These are phyloP conservation scores for Cladosporium cucumerinum DNA, from an alignment of 2,329 filamentous ascomycete species.

Conservation along the genomic window DNA sequence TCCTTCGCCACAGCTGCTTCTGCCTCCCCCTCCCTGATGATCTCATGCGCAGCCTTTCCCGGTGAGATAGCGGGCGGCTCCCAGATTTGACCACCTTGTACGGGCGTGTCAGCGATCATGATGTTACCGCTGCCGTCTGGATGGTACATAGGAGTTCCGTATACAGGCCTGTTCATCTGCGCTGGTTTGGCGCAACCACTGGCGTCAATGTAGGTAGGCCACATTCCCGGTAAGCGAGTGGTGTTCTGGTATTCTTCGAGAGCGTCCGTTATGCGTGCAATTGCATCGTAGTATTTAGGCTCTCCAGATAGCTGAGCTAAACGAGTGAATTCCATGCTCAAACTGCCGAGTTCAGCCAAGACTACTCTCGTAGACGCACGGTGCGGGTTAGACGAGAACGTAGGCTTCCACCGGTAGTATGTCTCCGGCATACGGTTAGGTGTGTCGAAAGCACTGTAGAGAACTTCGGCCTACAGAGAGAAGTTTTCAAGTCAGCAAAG, in stretches of 20 bases:
- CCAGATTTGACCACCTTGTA: conserved; percentile 2
- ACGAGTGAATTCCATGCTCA: conserved; percentile 85
- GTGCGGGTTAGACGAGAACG: conserved; percentile 60
- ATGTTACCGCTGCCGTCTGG: conserved; percentile 25
- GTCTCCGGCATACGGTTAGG: conserved; percentile 88
- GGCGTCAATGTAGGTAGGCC: conserved; percentile 73
- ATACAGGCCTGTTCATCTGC: conserved; percentile 17
- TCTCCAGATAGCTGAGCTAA: conserved; percentile 80
- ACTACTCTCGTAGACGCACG: conserved; percentile 56
- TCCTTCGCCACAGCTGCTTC: conserved; percentile 2
- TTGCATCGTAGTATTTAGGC: conserved; percentile 82
- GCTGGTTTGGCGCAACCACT: conserved; percentile 66
- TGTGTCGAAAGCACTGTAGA: conserved; percentile 83
- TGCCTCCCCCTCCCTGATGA: conserved; percentile 6
- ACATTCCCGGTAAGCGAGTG: conserved; percentile 73
- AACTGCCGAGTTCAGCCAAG: conserved; percentile 69
- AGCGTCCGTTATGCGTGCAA: conserved; percentile 79
- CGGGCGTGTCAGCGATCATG: conserved; percentile 18
- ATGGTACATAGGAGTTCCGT: conserved; percentile 4
- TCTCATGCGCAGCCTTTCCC: conserved; percentile 3
- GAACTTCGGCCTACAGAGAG: conserved; percentile 51
- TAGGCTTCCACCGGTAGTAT: conserved; percentile 74
- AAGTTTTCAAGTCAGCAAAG: too few species aligned
- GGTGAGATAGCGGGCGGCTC: background rate
- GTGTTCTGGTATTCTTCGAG: conserved; percentile 70